A percentile compares a stretch with the other conserved stretches of the same genome.
Conservation (phyloP, 1,284 basidiomycete genomes). For the Heterobasidion irregulare region DNA sequence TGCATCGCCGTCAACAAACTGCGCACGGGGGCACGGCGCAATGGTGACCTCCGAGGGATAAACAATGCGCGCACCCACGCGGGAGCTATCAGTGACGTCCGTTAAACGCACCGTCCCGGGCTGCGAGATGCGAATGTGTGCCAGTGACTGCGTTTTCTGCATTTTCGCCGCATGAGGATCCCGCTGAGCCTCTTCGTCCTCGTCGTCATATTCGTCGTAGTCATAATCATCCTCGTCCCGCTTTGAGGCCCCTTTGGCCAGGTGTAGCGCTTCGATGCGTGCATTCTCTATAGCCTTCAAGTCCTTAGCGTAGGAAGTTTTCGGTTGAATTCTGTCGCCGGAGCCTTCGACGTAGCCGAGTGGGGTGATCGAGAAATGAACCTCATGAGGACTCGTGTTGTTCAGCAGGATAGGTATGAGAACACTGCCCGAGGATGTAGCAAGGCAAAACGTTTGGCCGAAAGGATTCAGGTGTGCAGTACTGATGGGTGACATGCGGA, state of each 20-base stretch:
- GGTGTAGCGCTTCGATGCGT: conserved; percentile 42
- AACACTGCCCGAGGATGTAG: conserved; percentile 43
- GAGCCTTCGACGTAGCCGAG: conserved; percentile 43
- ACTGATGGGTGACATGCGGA: conserved; percentile 84
- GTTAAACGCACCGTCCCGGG: conserved; percentile 71
- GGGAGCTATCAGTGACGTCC: conserved; percentile 62
- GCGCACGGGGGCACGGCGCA: conserved; percentile 74
- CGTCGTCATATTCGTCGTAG: conserved; percentile 53
- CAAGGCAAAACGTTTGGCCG: conserved; percentile 61
- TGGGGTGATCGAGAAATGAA: conserved; percentile 74
- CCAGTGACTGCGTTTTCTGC: conserved; percentile 64
- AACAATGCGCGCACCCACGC: conserved; percentile 55
- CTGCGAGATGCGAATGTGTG: conserved; percentile 62
- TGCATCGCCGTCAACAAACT: conserved; percentile 44
- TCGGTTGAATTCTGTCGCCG: conserved; percentile 25
- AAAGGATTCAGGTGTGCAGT: conserved; percentile 79
- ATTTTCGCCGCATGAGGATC: conserved; percentile 30
- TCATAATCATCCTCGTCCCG: conserved; percentile 31
- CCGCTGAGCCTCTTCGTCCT: conserved; percentile 36
- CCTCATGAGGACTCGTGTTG: conserved; percentile 73
- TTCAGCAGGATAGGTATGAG: conserved; percentile 82
- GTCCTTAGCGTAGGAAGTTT: conserved; percentile 43
- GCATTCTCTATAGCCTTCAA: conserved; percentile 57
- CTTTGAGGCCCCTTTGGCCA: conserved; percentile 29
- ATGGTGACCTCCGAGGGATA: conserved; percentile 66